Evolutionary conservation across 129 eudicot genomes (phyloP).

Genomic region (Artemisia tridentata): DNA sequence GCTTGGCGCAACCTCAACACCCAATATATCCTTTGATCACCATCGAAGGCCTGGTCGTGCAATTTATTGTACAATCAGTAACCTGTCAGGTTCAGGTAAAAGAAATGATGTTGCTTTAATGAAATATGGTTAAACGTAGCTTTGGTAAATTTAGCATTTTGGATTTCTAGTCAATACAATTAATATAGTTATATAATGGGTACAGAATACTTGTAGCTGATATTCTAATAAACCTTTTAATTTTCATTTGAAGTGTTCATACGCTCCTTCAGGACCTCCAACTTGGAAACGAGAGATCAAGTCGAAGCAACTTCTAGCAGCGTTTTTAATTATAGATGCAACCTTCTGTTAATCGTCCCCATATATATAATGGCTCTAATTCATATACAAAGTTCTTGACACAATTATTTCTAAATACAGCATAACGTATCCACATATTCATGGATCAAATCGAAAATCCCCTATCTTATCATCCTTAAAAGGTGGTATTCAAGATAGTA

Average conservation of each 20-base stretch:
- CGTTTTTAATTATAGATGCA: neutral
- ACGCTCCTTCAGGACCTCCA: neutral
- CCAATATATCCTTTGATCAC: no score
- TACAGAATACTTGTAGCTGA: neutral
- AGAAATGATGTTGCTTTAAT: neutral
- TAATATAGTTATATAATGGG: neutral
- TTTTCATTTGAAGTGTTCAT: neutral
- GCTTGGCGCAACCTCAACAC: no score
- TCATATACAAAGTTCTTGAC: neutral
- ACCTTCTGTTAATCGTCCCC: neutral
- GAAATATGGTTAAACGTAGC: neutral
- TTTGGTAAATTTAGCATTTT: neutral
- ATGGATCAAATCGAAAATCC: neutral
- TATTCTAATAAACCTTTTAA: neutral
- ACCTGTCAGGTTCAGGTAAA: slow-evolving; percentile 5
- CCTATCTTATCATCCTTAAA: neutral
- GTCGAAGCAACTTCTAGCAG: neutral
- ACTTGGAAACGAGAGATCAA: neutral
- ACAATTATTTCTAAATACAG: neutral
- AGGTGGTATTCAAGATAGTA: slow-evolving; percentile 10
- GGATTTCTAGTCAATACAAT: neutral
- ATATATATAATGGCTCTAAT: neutral
- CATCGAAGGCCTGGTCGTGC: no score
- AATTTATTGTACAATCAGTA: no score
- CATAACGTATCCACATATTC: neutral